Evolutionary conservation across 176 grass and related monocot genomes (phyloP), one percentile per base, ranked within the genome.

Genomic region (Thalia dealbata): DNA sequence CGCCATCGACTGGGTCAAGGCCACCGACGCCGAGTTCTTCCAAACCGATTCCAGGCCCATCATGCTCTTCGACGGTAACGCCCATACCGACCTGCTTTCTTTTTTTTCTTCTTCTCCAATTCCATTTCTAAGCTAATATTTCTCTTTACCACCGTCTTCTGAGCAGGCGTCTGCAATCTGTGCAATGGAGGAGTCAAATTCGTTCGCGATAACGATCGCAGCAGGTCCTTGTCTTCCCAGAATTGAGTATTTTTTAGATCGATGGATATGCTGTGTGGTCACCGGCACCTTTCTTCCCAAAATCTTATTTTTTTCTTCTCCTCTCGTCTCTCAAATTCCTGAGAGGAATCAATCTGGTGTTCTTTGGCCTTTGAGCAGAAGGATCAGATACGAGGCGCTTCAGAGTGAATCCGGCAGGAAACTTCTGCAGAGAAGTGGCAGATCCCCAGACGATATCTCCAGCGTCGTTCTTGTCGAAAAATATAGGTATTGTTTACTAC

Each of bases 391-490:
- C 41, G 65, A 88, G 13, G 78, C 87, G 13, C 85, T 97, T 15
- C 87, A 92, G 76, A 88, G 89, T 67, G 76, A 90, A 45, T 86
- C 93, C 0, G 89, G 89, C 50, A 87, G 66, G 74, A 97, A 97
- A 83, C 87, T 97, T 45, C 79, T 97, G 50, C 83, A 79, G 55
- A 82, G 90, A 68, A 92, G 87, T 22, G 95, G 85, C 73, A 84
- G 90, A 52, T 64, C 81, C 3, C 83, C 87, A 0, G 83, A 97
- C 43, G 95, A 92, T 79, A 97, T 97, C 71, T 97, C 89, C n/a
- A 97, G 95, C 50, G 95, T 97, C 22, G 90, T 97, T 44, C 81
- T 92, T 35, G 95, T 97, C 15, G 90, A 92, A 78, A 88, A 88
- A 59, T 82, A 97, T 45, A 90, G 87, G 95, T 88, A 76, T 14